Base-by-base conservation (phyloP, 2,329 filamentous ascomycete genomes). In the Ophiostoma tasmaniense region DNA sequence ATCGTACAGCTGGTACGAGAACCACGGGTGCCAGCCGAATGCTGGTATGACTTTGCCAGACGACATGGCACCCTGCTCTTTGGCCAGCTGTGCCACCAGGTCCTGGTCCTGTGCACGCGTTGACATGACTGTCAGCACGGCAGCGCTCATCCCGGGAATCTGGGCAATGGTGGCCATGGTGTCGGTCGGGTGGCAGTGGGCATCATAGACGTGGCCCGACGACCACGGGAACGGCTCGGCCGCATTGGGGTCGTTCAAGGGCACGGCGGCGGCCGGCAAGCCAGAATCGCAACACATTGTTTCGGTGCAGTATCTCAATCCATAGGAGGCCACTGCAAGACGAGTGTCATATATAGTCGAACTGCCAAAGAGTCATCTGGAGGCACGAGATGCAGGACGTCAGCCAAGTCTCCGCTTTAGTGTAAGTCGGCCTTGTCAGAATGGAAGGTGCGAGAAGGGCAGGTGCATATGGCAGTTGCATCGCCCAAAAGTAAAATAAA, bases 1-100 rank as follows among this genome's bases (percentile, higher is more conserved):
- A 74, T 89, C 84, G 75, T 88, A 92, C 74, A 95, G 83, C 72
- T 91, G 88, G 76, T 94, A 83, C 0, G 90, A 90, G 77, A 93
- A 94, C 91, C 91, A 95, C 0, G 91, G 91, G 76, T 95, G 91
- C 90, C 91, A 93, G 22, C 91, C 91, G 78, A 93, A 94, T n/a
- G 88, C 87, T 0, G 91, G 55, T 4, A 61, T 30, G 55, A 61
- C 55, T 28, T 25, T 25, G 55, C 55, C 55, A 93, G 25, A 91
- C 91, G 78, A 93, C 94, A n/a, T 87, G 5, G 2, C 17, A 87
- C 0, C 25, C n/a, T 64, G 67, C 13, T 80, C 74, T 3, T 81
- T 79, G 37, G 90, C 88, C 35, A 89, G 82, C 52, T 84, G 77
- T 50, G 84, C 82, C 20, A 94, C 90, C 45, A 94, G 86, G 13